Evolutionary conservation across 2,329 filamentous ascomycete genomes (phyloP).

Genomic region (Nemania abortiva): DNA sequence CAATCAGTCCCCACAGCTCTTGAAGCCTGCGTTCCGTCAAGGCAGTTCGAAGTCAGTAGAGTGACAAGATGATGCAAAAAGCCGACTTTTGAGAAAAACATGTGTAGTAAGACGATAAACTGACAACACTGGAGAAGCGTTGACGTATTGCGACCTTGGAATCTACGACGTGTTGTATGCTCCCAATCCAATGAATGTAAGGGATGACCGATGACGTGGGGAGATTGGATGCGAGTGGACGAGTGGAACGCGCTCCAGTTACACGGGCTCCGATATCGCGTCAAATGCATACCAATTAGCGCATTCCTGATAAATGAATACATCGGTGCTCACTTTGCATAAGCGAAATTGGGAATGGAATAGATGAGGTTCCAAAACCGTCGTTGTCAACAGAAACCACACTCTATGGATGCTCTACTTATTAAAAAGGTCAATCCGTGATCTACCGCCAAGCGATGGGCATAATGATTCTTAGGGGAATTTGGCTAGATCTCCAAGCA

Average conservation of each 20-base stretch:
- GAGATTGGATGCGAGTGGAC: neutral
- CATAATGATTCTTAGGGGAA: too few relatives aligned
- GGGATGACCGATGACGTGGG: conserved; percentile 33
- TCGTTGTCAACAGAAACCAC: too few relatives aligned
- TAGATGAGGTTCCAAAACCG: too few relatives aligned
- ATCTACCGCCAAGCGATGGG: too few relatives aligned
- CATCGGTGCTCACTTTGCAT: neutral
- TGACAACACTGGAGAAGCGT: neutral
- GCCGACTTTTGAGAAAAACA: neutral
- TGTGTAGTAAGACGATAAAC: neutral
- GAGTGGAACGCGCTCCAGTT: conserved; percentile 11
- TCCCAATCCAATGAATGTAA: neutral
- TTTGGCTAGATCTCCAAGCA: too few relatives aligned
- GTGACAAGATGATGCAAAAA: neutral
- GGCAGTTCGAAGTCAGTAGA: neutral
- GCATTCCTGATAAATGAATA: conserved; percentile 37
- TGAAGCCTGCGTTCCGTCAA: neutral
- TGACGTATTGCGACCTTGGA: neutral
- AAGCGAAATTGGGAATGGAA: too few relatives aligned
- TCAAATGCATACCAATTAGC: conserved; percentile 49
- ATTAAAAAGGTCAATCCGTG: too few relatives aligned
- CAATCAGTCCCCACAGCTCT: conserved; percentile 6
- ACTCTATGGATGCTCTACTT: too few relatives aligned
- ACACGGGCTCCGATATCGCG: conserved; percentile 39
- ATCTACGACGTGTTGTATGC: neutral